phyloP scores from a whole-genome alignment of 106 monocot species.

The Posidonia australis region DNA sequence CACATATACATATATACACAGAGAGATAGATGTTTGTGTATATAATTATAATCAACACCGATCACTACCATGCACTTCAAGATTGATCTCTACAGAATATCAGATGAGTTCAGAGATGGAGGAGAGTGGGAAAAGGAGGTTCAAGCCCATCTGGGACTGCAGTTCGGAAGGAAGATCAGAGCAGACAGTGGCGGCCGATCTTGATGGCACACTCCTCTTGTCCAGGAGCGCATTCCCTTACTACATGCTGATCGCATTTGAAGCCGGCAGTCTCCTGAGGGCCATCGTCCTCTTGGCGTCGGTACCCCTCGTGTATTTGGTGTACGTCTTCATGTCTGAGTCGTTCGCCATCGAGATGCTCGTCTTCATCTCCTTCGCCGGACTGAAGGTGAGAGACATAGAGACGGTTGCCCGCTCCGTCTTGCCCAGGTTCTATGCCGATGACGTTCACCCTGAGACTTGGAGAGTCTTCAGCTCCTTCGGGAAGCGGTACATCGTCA shows the following conservation, averaged over 20 bases:
- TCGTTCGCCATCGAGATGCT: conserved; percentile 22
- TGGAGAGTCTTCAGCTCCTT: conserved; percentile 25
- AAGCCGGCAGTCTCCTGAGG: conserved; percentile 42
- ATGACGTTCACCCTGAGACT: conserved; percentile 18
- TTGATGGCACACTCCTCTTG: conserved; percentile 37
- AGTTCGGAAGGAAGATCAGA: conserved; percentile 19
- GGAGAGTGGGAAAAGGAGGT: background rate
- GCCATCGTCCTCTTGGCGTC: conserved; percentile 26
- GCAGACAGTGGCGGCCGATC: conserved; percentile 35
- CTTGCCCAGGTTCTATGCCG: conserved; percentile 24
- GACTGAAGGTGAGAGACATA: conserved; percentile 18
- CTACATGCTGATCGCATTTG: conserved; percentile 41
- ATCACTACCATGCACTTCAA: too few species aligned
- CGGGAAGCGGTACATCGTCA: conserved; percentile 16
- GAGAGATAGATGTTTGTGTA: background rate
- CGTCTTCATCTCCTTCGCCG: conserved; percentile 29
- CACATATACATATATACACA: background rate
- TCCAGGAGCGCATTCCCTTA: conserved; percentile 46
- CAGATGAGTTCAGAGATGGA: background rate
- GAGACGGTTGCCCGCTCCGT: conserved; percentile 30
- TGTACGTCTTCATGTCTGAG: conserved; percentile 28
- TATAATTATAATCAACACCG: too few species aligned
- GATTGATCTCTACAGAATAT: too few species aligned
- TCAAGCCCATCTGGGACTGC: conserved; percentile 27
- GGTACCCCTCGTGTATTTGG: conserved; percentile 17